Evolutionary conservation across 306 rosid species (phyloP), one percentile per base, ranked within the genome.

Genomic region (Dryas alaskensis): DNA sequence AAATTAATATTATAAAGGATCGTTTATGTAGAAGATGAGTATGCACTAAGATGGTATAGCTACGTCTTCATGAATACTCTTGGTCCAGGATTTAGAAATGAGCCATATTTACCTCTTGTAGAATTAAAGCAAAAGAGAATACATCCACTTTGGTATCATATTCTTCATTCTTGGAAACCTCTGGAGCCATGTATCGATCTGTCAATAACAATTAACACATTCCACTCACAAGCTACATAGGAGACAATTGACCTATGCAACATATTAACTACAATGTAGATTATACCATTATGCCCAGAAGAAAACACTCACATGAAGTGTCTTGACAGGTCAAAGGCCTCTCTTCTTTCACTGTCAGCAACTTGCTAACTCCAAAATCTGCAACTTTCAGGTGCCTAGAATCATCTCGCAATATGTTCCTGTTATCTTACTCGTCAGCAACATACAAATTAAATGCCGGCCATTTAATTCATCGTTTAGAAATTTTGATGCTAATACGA

Each of bases 381-480:
- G 98, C 97, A 81, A 93, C 98, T 88, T 93, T 93, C 73, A 93
- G 85, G 86, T 79, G 92, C 46, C 96, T 91, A 19, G 96, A 81
- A 90, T 93, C 97, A 87, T 93, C 98, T 84, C 98, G 90, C 90
- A 93, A 82, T 81, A 93, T 93, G 82, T 94, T 94, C 84, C 98
- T 91, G 97, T 78, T 67, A 81, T 87, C 74, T 81, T 76, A 85
- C 81, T 81, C 78, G 75, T 76, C 75, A 86, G 89, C 73, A 81
- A 78, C 72, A 76, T 62, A 62, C 58, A 57, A 77, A 80, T 65
- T 67, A 72, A 52, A 70, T 2, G 37, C 40, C 10, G 14, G 73
- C 22, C 43, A 10, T 71, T 80, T 85, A 2, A 17, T 8, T 7
- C 14, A n/a, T 40, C 14, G 65, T 48, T 5, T 27, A 2, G 42